Percentiles rank a stretch among this genome's conserved stretches.
Evolutionary conservation across 768 basidiomycete genomes (phyloP).

Genomic region (Brasilioporus rufonigricans): DNA sequence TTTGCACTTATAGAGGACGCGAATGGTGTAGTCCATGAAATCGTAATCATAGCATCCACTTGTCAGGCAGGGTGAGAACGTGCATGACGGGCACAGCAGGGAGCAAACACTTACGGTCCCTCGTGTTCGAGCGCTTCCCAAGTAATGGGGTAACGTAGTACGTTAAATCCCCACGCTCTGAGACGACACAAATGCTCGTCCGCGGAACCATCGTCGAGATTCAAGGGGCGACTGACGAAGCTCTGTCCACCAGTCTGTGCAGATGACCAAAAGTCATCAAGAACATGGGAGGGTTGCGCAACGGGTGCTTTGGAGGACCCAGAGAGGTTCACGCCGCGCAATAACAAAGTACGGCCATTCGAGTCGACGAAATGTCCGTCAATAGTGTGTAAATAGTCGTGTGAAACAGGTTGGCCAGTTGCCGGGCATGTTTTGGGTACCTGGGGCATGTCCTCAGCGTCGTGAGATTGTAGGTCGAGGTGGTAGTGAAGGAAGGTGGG

Average conservation of each 20-base stretch:
- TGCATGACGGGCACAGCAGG: neutral
- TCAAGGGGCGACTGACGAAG: conserved; percentile 77
- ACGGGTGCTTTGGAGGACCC: conserved; percentile 85
- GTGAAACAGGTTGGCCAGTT: conserved; percentile 14
- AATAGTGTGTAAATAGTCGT: conserved; percentile 59
- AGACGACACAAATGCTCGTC: conserved; percentile 86
- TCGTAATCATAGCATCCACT: conserved; percentile 89
- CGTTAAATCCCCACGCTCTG: conserved; percentile 91
- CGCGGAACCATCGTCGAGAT: conserved; percentile 80
- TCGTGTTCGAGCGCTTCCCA: conserved; percentile 96
- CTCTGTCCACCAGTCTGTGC: conserved; percentile 67
- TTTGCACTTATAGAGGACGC: conserved; percentile 86
- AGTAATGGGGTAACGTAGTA: conserved; percentile 76
- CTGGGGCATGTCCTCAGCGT: conserved; percentile 20
- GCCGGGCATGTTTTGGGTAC: conserved; percentile 18
- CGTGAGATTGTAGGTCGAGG: neutral
- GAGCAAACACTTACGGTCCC: conserved; percentile 86
- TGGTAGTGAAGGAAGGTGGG: neutral
- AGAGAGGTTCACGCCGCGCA: conserved; percentile 94
- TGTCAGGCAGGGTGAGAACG: conserved; percentile 1
- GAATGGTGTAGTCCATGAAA: conserved; percentile 89
- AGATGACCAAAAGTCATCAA: conserved; percentile 79
- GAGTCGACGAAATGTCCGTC: conserved; percentile 72
- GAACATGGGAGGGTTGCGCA: conserved; percentile 61
- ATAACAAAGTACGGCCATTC: conserved; percentile 69